phyloP scores from a whole-genome alignment of 1,139 yeast genomes.

The Candida gigantensis region DNA sequence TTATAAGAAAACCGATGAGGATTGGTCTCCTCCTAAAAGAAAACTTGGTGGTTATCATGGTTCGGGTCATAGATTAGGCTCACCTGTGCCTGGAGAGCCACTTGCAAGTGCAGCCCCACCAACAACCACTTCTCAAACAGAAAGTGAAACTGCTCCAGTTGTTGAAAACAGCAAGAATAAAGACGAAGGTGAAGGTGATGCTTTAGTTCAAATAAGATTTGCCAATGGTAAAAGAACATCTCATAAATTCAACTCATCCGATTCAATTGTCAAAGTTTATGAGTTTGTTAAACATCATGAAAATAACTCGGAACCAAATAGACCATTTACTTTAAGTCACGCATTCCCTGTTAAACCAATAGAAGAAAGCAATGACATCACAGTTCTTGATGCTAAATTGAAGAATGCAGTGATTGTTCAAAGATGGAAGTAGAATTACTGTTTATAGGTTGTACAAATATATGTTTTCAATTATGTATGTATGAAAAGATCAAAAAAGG shows the following conservation, averaged over 20 bases:
- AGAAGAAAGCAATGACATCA: conserved; percentile 48
- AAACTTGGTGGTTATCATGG: conserved; percentile 75
- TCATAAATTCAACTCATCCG: conserved; percentile 63
- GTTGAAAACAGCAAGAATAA: conserved; percentile 8
- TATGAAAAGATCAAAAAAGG: conserved; percentile 1
- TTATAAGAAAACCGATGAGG: conserved; percentile 78
- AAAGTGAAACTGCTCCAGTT: conserved; percentile 15
- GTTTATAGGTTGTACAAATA: neutral
- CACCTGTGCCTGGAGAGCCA: conserved; percentile 80
- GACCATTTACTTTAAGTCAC: conserved; percentile 69
- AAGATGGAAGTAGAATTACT: conserved; percentile 53
- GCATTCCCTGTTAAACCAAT: conserved; percentile 84
- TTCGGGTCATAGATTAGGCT: conserved; percentile 84
- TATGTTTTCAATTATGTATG: too few species aligned
- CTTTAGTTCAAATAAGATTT: conserved; percentile 78
- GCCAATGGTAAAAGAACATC: conserved; percentile 78
- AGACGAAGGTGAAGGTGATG: conserved; percentile 58
- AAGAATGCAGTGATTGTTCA: conserved; percentile 89
- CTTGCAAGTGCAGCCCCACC: conserved; percentile 11
- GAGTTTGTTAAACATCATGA: conserved; percentile 59
- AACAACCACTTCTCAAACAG: conserved; percentile 1
- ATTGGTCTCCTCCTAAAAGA: conserved; percentile 71
- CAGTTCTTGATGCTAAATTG: conserved; percentile 75
- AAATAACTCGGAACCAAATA: conserved; percentile 42
- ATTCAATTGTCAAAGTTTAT: conserved; percentile 67